Evolutionary conservation across 208 protist species (phyloP).

Genomic region (Leishmania mexicana): DNA sequence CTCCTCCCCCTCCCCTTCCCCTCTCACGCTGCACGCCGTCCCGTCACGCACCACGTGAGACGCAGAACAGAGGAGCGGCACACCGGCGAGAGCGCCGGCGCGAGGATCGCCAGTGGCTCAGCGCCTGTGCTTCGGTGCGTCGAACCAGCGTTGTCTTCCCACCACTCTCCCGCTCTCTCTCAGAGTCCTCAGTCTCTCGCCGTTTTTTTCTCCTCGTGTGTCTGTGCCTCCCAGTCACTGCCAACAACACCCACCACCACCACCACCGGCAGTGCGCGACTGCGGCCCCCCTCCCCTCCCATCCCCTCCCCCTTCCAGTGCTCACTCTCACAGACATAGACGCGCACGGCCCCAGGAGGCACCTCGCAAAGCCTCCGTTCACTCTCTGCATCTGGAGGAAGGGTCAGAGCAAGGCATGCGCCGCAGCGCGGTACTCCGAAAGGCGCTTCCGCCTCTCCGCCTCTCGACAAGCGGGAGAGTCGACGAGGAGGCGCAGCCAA

Average conservation of each 20-base stretch:
- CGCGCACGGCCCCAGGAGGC: neutral
- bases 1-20: no score
- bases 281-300: neutral
- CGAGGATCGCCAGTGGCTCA: neutral
- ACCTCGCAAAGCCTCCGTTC: neutral
- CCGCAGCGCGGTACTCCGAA: neutral
- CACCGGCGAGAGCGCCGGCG: neutral
- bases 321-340: neutral
- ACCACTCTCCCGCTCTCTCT: neutral
- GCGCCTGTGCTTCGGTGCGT: neutral
- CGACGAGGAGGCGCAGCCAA: neutral
- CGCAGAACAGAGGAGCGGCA: neutral
- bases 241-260: neutral
- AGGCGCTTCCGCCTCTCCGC: constrained; percentile 1
- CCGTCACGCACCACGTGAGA: no score
- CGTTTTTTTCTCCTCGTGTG: neutral
- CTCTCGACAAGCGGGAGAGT: constrained; percentile 1
- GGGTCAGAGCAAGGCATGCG: neutral
- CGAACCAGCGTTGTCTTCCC: neutral
- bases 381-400: neutral
- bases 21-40: neutral
- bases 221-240: neutral
- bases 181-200: neutral
- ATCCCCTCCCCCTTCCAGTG: neutral
- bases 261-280: neutral